phyloP scores from a whole-genome alignment of 2,329 filamentous ascomycete genomes.

The Cytospora piceicola region DNA sequence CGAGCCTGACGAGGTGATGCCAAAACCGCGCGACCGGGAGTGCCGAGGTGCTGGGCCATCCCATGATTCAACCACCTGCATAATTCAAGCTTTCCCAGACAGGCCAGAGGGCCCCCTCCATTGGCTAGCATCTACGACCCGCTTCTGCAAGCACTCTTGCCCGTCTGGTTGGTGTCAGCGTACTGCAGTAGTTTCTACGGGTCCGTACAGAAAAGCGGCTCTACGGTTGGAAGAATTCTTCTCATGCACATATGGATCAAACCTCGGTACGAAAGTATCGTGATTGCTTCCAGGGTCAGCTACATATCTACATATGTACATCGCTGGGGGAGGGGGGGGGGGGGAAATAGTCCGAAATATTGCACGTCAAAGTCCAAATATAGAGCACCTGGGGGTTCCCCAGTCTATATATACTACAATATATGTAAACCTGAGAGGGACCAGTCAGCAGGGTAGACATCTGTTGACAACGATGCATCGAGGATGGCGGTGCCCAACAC shows the following conservation, averaged over 20 bases:
- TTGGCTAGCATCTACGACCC: neutral
- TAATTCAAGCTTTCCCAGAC: neutral
- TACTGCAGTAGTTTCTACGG: neutral
- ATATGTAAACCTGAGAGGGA: too few relatives aligned
- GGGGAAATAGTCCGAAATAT: too few relatives aligned
- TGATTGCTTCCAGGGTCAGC: neutral
- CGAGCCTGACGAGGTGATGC: too few relatives aligned
- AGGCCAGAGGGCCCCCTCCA: neutral
- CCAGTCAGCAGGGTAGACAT: neutral
- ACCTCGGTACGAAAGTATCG: neutral
- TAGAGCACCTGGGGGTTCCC: too few relatives aligned
- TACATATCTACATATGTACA: too few relatives aligned
- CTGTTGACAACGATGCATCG: too few relatives aligned
- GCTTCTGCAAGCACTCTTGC: neutral
- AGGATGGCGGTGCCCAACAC: too few relatives aligned
- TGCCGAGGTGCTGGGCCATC: constrained; percentile 1
- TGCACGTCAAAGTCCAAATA: neutral
- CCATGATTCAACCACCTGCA: constrained; percentile 3
- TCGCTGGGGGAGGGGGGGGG: too few relatives aligned
- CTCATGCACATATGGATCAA: too few relatives aligned
- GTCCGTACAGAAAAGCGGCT: neutral
- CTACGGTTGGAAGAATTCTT: neutral
- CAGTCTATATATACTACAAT: neutral
- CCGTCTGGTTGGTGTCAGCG: neutral
- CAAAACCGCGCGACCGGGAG: neutral